A percentile compares a stretch with the other conserved stretches of the same genome.
Conservation (phyloP, 148 eudicot species). For the Bassia scoparia region DNA sequence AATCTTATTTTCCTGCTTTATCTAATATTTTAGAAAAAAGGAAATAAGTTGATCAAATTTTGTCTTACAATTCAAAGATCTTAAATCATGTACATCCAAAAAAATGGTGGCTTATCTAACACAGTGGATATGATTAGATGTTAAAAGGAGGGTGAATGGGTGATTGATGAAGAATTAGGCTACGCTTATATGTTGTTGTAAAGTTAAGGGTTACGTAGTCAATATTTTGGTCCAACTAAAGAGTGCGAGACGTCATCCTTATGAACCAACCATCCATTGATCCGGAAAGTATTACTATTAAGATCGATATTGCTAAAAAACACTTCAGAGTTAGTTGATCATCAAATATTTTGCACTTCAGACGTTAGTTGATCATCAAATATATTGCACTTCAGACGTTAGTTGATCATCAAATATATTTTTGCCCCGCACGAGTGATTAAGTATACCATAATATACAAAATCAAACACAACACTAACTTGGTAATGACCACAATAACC, state of each 20-base stretch:
- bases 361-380: no score
- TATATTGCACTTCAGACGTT: no score
- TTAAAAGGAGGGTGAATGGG: slow-evolving; percentile 5
- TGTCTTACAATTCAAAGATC: background rate
- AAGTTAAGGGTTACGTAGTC: background rate
- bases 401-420: no score
- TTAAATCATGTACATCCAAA: slow-evolving; percentile 7
- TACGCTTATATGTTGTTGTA: background rate
- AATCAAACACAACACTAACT: no score
- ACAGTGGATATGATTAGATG: slow-evolving; percentile 5
- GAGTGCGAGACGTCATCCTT: slow-evolving; percentile 7
- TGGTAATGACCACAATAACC: no score
- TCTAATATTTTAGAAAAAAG: background rate
- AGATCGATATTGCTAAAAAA: no score
- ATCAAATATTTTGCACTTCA: no score
- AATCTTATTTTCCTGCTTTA: no score
- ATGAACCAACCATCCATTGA: slow-evolving; percentile 2
- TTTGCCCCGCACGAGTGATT: no score
- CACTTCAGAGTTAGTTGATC: no score
- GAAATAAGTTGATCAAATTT: background rate
- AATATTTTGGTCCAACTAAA: slow-evolving; percentile 4
- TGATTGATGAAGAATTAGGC: background rate
- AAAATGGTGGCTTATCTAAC: background rate
- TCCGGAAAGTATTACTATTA: no score
- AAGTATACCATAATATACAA: no score